Percentiles rank a stretch among this genome's conserved stretches.
phyloP scores from a whole-genome alignment of 352 stramenopile genomes.

The Phytophthora meadii region DNA sequence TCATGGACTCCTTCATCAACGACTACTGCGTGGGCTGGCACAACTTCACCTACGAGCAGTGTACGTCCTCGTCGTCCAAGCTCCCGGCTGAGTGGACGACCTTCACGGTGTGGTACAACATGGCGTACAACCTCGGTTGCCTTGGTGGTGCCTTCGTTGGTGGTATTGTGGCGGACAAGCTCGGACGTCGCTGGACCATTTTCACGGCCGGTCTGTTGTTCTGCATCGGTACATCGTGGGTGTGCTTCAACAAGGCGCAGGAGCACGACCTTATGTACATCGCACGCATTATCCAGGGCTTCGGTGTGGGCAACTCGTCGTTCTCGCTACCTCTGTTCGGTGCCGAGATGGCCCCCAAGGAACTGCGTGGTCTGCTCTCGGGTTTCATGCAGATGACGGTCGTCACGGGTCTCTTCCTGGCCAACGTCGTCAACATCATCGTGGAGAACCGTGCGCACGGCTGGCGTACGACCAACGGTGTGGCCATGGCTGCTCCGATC shows the following conservation, averaged over 20 bases:
- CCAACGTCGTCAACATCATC: too few species aligned
- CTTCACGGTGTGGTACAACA: constrained; percentile 1
- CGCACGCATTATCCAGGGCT: background rate
- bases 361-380: too few species aligned
- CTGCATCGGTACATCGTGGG: background rate
- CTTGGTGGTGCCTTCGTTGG: background rate
- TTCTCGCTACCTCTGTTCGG: background rate
- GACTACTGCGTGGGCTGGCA: background rate
- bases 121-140: background rate
- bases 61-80: constrained; percentile 15
- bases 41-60: background rate
- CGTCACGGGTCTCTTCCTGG: too few species aligned
- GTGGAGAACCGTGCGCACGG: too few species aligned
- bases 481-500: too few species aligned
- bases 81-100: background rate
- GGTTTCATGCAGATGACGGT: too few species aligned
- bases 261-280: background rate
- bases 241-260: constrained; percentile 1
- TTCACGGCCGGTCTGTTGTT: background rate
- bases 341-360: too few species aligned
- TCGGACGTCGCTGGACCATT: background rate
- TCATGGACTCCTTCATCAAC: too few species aligned
- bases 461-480: too few species aligned
- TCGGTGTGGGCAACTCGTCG: background rate
- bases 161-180: background rate